phyloP scores from a whole-genome alignment of 2,329 filamentous ascomycete genomes.

The Curvularia eragrostidis region DNA sequence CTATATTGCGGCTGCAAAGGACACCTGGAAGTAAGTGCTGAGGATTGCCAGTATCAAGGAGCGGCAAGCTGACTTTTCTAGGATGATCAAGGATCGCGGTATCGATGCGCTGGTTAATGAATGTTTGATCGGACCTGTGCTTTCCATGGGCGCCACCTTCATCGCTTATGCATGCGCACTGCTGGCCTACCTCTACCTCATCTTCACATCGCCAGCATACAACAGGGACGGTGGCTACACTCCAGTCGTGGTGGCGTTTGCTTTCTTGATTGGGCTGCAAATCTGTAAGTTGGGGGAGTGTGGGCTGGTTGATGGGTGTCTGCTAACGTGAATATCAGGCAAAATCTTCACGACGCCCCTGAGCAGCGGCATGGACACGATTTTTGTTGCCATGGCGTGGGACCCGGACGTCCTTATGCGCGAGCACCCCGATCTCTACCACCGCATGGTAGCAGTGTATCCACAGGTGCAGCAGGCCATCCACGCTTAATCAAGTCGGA shows the following conservation, averaged over 20 bases:
- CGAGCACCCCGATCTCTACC: slow-evolving; percentile 82
- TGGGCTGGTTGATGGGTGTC: background rate
- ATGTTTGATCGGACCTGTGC: slow-evolving; percentile 69
- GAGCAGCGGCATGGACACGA: slow-evolving; percentile 86
- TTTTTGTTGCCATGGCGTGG: slow-evolving; percentile 81
- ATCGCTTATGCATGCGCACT: slow-evolving; percentile 83
- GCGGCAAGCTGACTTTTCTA: slow-evolving; percentile 30
- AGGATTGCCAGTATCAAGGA: background rate
- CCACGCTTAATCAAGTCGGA: too few species aligned
- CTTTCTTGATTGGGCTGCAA: slow-evolving; percentile 89
- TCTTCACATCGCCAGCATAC: slow-evolving; percentile 81
- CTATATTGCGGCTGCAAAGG: slow-evolving; percentile 85
- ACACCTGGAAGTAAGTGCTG: slow-evolving; percentile 73
- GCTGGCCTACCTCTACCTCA: slow-evolving; percentile 84
- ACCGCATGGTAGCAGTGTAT: slow-evolving; percentile 79
- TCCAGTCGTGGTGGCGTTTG: slow-evolving; percentile 78
- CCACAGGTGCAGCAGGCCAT: slow-evolving; percentile 83
- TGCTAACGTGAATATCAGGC: slow-evolving; percentile 39
- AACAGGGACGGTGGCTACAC: slow-evolving; percentile 73
- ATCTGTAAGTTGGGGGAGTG: slow-evolving; percentile 67
- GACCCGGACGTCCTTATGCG: slow-evolving; percentile 75
- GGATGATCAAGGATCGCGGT: slow-evolving; percentile 88
- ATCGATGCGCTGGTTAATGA: slow-evolving; percentile 91
- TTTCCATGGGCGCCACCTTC: slow-evolving; percentile 80
- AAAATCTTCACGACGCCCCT: slow-evolving; percentile 90